These are phyloP conservation scores for Pneumocystis jirovecii DNA, from an alignment of 1,139 yeast species.

Conservation along the genomic window DNA sequence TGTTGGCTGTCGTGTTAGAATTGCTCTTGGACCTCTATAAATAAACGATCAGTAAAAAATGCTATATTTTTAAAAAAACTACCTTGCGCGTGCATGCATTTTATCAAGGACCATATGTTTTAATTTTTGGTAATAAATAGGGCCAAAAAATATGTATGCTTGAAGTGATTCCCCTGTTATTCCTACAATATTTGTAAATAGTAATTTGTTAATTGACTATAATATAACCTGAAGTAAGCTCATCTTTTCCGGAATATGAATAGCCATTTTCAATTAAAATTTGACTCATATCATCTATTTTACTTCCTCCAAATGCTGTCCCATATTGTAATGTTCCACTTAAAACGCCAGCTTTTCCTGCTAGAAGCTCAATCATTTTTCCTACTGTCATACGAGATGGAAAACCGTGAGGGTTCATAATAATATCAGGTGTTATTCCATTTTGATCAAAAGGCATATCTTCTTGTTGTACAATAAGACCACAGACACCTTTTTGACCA, in stretches of 20 bases:
- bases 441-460: constrained; percentile 89
- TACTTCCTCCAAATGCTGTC: constrained; percentile 95
- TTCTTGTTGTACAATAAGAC: constrained; percentile 90
- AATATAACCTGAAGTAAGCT: constrained; percentile 52
- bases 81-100: constrained; percentile 92
- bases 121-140: constrained; percentile 91
- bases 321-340: constrained; percentile 89
- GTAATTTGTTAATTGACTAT: neutral
- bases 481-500: constrained; percentile 98
- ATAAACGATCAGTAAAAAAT: neutral
- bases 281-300: constrained; percentile 89
- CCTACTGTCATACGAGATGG: constrained; percentile 99
- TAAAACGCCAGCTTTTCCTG: constrained; percentile 95
- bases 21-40: constrained; percentile 86
- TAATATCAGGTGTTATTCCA: constrained; percentile 85
- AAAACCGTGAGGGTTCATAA: constrained; percentile 98
- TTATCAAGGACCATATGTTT: constrained; percentile 98
- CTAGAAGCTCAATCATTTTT: constrained; percentile 87
- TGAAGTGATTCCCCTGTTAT: constrained; percentile 94
- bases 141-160: constrained; percentile 96
- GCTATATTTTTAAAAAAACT: neutral
- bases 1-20: constrained; percentile 93
- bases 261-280: constrained; percentile 83
- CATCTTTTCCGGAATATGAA: constrained; percentile 90
- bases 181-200: constrained; percentile 30